phyloP scores from a whole-genome alignment of 78 protist genomes.

The Cyanophora paradoxa region DNA sequence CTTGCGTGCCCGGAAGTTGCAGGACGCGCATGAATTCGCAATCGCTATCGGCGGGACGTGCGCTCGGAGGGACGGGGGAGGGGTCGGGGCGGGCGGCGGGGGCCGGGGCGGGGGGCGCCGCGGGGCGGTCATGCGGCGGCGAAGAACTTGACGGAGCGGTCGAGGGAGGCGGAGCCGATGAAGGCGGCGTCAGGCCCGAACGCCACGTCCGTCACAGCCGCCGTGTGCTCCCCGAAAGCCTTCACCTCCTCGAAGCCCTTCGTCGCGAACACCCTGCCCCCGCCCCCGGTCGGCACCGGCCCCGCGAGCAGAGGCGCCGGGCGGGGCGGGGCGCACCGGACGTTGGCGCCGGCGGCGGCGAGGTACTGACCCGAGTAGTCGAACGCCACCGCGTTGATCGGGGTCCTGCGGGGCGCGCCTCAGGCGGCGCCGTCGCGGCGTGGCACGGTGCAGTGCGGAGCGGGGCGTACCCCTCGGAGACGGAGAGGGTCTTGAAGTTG shows the following conservation, averaged over 20 bases:
- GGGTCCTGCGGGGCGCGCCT: neutral
- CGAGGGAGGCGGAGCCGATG: constrained; percentile 15
- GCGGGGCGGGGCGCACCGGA: neutral
- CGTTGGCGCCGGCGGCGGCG: neutral
- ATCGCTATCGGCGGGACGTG: no score
- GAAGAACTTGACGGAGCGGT: constrained; percentile 26
- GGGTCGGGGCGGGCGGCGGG: no score
- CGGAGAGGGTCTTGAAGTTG: neutral
- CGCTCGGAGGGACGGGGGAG: no score
- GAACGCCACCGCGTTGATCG: constrained; percentile 21
- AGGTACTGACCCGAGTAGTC: constrained; percentile 62
- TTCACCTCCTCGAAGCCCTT: constrained; percentile 8
- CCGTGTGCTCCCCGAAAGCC: constrained; percentile 3
- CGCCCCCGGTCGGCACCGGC: no score
- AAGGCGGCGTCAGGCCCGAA: constrained; percentile 26
- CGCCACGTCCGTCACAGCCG: constrained; percentile 12
- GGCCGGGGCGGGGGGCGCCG: neutral
- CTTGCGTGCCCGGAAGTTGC: no score
- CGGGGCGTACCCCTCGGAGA: neutral
- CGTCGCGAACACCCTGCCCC: constrained; percentile 9
- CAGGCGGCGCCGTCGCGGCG: neutral
- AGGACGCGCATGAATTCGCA: no score
- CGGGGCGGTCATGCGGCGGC: neutral
- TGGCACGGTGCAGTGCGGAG: neutral
- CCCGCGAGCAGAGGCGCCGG: neutral